phyloP scores from a whole-genome alignment of 345 rosid genomes.

The Brassica juncea region DNA sequence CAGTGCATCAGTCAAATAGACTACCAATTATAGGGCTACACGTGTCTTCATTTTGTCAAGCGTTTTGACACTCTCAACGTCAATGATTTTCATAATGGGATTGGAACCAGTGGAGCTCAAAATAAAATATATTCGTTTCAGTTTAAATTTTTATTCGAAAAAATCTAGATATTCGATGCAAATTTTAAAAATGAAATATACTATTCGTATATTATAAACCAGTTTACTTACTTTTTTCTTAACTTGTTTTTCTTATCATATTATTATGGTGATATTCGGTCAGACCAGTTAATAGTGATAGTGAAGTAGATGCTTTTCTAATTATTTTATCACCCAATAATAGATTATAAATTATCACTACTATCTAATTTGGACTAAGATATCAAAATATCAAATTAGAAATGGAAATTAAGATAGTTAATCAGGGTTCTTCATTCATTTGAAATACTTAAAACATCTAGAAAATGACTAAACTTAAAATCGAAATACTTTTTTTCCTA shows the following conservation, averaged over 20 bases:
- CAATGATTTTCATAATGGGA: constrained; percentile 25
- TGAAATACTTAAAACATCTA: not conserved
- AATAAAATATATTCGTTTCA: not conserved
- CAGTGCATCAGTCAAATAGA: constrained; percentile 34
- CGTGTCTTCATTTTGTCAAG: constrained; percentile 11
- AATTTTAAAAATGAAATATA: not conserved
- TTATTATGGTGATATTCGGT: not conserved
- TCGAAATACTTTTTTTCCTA: no score
- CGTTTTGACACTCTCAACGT: constrained; percentile 32
- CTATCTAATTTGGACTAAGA: not conserved
- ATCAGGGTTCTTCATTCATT: not conserved
- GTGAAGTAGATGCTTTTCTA: not conserved
- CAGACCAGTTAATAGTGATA: not conserved
- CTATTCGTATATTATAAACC: not conserved
- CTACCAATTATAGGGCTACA: constrained; percentile 8
- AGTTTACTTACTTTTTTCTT: not conserved
- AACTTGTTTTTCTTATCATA: not conserved
- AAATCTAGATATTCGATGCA: constrained; percentile 8
- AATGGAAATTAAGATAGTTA: not conserved
- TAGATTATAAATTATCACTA: not conserved
- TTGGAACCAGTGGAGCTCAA: constrained; percentile 20
- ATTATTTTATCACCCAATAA: not conserved
- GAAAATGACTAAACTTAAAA: no score
- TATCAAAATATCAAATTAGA: not conserved
- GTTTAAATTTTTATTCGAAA: not conserved